Base-by-base conservation (phyloP, 192 early-diverging fungal genomes). In the Lunasporangiospora selenospora region DNA sequence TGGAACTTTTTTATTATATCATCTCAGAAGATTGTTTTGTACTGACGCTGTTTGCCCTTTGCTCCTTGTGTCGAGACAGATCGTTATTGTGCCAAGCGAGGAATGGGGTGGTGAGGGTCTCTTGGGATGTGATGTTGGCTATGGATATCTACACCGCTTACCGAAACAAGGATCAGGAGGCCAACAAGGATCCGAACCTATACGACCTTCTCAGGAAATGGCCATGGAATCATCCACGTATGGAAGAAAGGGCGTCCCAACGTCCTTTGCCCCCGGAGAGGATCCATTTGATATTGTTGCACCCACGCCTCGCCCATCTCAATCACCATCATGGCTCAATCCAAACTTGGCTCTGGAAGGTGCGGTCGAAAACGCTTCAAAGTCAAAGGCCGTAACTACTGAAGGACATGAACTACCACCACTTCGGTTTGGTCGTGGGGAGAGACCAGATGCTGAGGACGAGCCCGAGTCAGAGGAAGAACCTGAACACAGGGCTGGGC, bases 111-210 rank as follows among this genome's bases (percentile, higher is more conserved):
- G 89, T 18, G 69, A 78, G 53, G 90, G 88, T 10, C 73, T 80
- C 16, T 58, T 92, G 13, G 90, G 90, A 23, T 92, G 90, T 57
- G 88, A 89, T 56, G 83, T 91, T 21, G 89, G 87, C 6, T 91
- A 89, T 67, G 89, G 65, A 46, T 67, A 67, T 46, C 36, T 67
- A 37, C 65, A 67, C 48, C 65, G 65, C 15, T 51, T 67, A 12
- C 65, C 65, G 40, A 52, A 57, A 15, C 65, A 67, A 41, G 65
- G 65, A 32, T 59, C 65, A 13, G 39, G 46, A 19, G 39, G 45
- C 12, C 65, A 45, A 33, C 56, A 52, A 8, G 65, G 56, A 31
- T 9, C 53, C 29, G 37, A 21, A 11, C 65, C 65, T 2, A 57
- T 52, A n/a, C 56, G 48, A 11, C 56, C 65, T 13, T 67, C 65